Evolutionary conservation across 345 rosid genomes (phyloP).

Genomic region (Stellera chamaejasme): DNA sequence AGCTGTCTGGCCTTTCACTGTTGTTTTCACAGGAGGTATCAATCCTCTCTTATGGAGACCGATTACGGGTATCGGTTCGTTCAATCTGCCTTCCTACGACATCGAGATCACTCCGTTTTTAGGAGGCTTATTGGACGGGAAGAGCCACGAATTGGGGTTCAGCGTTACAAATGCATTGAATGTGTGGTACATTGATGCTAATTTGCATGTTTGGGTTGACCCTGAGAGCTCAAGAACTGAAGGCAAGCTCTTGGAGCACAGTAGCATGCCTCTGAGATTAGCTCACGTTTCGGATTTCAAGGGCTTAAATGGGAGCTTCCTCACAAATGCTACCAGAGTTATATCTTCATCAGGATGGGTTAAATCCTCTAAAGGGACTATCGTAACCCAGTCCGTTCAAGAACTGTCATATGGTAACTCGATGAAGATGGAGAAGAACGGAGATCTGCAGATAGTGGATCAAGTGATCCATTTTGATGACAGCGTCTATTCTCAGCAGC

Average conservation of each 20-base stretch:
- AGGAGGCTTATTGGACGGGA: constrained; percentile 61
- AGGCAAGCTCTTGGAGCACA: constrained; percentile 49
- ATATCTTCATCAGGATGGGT: constrained; percentile 55
- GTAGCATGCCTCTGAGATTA: constrained; percentile 25
- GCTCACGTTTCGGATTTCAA: constrained; percentile 31
- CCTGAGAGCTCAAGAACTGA: constrained; percentile 29
- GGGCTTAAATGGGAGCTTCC: constrained; percentile 52
- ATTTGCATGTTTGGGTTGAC: constrained; percentile 88
- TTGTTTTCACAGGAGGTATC: constrained; percentile 76
- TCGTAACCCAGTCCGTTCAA: constrained; percentile 44
- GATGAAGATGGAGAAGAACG: constrained; percentile 48
- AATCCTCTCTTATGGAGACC: constrained; percentile 89
- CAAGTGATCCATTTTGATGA: constrained; percentile 53
- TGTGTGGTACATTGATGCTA: constrained; percentile 80
- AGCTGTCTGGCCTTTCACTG: constrained; percentile 86
- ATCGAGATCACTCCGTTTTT: constrained; percentile 68
- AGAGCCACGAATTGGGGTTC: constrained; percentile 49
- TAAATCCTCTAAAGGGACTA: constrained; percentile 51
- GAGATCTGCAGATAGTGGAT: constrained; percentile 46
- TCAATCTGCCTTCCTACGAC: constrained; percentile 77
- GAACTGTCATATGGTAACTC: constrained; percentile 40
- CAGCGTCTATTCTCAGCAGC: constrained; percentile 25
- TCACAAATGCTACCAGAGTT: constrained; percentile 39
- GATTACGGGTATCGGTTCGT: constrained; percentile 67
- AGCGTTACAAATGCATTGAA: constrained; percentile 72